Evolutionary conservation across 1,284 basidiomycete species (phyloP), one percentile per base, ranked within the genome.

Genomic region (Termitomyces sp.): DNA sequence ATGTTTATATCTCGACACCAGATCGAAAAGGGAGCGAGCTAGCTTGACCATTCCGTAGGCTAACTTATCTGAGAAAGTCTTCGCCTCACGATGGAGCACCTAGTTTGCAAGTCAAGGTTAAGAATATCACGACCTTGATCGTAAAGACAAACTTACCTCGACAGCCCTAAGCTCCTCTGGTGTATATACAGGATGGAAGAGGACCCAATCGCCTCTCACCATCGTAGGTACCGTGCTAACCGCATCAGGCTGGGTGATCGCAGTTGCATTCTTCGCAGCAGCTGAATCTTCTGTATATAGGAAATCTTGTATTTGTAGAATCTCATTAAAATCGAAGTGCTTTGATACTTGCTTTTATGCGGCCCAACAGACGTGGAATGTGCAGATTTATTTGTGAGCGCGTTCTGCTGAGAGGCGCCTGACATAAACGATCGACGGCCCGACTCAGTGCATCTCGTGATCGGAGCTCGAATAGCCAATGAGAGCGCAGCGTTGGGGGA

Each of bases 171-270:
- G 73, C 68, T 98, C 94, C 44, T 88, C 84, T 15, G 73, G 68
- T 5, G 84, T 77, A 66, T 93, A 92, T 0, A 92, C 90, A 0
- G 90, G 90, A 64, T 92, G 89, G 65, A 91, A 90, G 0, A 92
- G 71, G 8, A 92, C 86, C 87, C 89, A 92, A 64, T 90, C 88
- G 1, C 88, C 88, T 30, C 75, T 80, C 50, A 88, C 66, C 64
- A 75, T 75, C 0, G 70, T 70, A 26, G 64, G 64, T 21, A 62
- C 56, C 9, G 62, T 66, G 58, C 63, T 65, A 44, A 62, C 61
- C 26, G 62, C 65, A 58, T 62, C 63, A n/a, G 62, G 56, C 44
- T 60, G 57, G 5, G 65, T 65, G 49, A 66, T 61, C 46, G 36
- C 24, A 24, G 50, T 53, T 33, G 50, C 24, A 39, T 42, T 52